Base-by-base conservation (phyloP, 768 basidiomycete species). In the Serpula lacrymans region DNA sequence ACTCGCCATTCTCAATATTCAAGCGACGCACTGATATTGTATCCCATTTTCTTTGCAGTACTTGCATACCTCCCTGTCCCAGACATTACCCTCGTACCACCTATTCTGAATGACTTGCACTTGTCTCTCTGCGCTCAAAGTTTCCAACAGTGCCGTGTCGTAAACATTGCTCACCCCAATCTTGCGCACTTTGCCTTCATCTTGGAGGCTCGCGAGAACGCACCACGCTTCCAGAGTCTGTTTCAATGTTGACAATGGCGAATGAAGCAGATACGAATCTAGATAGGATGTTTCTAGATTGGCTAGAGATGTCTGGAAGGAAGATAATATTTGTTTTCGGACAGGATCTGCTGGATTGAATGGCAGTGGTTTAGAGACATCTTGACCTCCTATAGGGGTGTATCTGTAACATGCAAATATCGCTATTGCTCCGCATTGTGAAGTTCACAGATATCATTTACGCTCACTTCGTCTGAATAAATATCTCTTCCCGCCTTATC, bases 131-230 rank as follows among this genome's bases (percentile, higher is more conserved):
- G 70, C 64, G 26, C 69, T 70, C 31, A 89, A 59, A 12, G 71
- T 70, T 21, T 66, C 59, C 11, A 93, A 71, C 10, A 78, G 43
- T 3, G 53, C 52, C 2, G 79, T 70, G 43, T 88, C 82, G 50
- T 91, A 88, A 4, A 78, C 70, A 55, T 91, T 91, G 64, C 85
- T 86, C 34, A 93, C 66, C 1, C 89, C 88, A 33, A 88, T 85
- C 53, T 66, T 56, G 45, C 64, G 69, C 9, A 83, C 76, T 44
- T 73, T 76, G 10, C 84, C 87, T 34, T 76, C 71, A 43, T 82
- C 76, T 48, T 85, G 82, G 39, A 87, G 65, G 2, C 62, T 53
- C 24, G 78, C 72, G 6, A 92, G 74, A 1, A 70, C 67, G 8
- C 64, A 64, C 80, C 87, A 90, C 0, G 88, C 88, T 47, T 80